These are phyloP conservation scores for Rubus idaeus DNA, from an alignment of 306 rosid species.

Conservation along the genomic window DNA sequence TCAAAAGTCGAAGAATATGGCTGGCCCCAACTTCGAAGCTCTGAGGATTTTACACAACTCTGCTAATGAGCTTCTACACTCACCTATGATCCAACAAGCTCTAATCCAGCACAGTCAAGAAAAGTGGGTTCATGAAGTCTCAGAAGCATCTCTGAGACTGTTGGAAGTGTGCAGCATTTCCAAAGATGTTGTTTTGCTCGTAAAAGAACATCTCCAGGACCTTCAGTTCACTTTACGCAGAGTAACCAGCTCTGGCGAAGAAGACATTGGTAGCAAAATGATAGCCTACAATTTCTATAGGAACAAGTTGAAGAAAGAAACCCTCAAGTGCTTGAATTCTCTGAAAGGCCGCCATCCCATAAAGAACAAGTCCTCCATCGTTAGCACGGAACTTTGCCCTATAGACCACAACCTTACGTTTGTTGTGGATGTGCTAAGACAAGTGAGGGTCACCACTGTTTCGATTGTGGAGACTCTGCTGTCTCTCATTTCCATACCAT, in stretches of 20 bases:
- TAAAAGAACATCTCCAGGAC: slow-evolving; percentile 55
- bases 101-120: slow-evolving; percentile 36
- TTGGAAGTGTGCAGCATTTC: slow-evolving; percentile 57
- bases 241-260: slow-evolving; percentile 33
- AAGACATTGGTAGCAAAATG: slow-evolving; percentile 33
- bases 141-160: slow-evolving; percentile 56
- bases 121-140: slow-evolving; percentile 51
- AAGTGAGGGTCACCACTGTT: slow-evolving; percentile 48
- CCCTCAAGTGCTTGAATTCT: slow-evolving; percentile 49
- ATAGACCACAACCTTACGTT: slow-evolving; percentile 34
- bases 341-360: slow-evolving; percentile 29
- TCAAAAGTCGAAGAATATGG: slow-evolving; percentile 20
- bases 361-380: slow-evolving; percentile 20
- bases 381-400: slow-evolving; percentile 4
- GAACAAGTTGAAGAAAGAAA: slow-evolving; percentile 58
- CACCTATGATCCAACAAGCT: slow-evolving; percentile 44
- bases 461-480: slow-evolving; percentile 53
- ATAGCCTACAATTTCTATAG: slow-evolving; percentile 37
- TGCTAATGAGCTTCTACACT: slow-evolving; percentile 55
- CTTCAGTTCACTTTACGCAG: slow-evolving; percentile 49
- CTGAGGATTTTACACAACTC: slow-evolving; percentile 54
- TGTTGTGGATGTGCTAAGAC: slow-evolving; percentile 53
- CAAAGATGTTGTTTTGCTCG: slow-evolving; percentile 51
- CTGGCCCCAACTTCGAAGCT: slow-evolving; percentile 50
- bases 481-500: slow-evolving; percentile 49